A percentile compares a stretch with the other conserved stretches of the same genome.
These are phyloP conservation scores for Aspergillus bombycis DNA, from an alignment of 2,329 filamentous ascomycete genomes.

Conservation along the genomic window DNA sequence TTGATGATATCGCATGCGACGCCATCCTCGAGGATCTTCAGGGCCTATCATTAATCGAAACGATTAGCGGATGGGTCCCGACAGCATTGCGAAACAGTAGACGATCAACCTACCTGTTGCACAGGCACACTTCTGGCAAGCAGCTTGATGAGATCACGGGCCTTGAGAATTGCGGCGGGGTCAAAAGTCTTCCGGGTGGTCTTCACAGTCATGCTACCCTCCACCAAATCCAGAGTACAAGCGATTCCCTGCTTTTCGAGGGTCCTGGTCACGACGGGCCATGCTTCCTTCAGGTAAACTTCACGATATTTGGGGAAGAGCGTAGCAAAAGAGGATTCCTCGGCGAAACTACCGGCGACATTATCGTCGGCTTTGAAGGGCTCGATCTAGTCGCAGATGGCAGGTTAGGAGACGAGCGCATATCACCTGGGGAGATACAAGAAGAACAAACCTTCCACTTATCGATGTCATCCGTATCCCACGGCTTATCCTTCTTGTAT, in stretches of 20 bases:
- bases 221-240: conserved; percentile 89
- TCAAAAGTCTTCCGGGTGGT: conserved; percentile 92
- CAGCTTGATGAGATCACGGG: conserved; percentile 90
- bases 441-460: conserved; percentile 75
- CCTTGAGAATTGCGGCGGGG: conserved; percentile 89
- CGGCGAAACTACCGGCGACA: conserved; percentile 78
- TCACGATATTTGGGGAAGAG: conserved; percentile 97
- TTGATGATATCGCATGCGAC: conserved; percentile 95
- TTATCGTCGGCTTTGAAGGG: conserved; percentile 87
- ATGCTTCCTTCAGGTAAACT: conserved; percentile 87
- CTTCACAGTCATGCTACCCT: conserved; percentile 95
- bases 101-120: conserved; percentile 60
- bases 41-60: conserved; percentile 53
- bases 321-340: conserved; percentile 84
- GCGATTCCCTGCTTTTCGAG: conserved; percentile 87
- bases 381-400: conserved; percentile 61
- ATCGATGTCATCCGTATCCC: conserved; percentile 96
- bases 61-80: background rate
- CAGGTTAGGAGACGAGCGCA: conserved; percentile 7
- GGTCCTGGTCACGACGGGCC: conserved; percentile 85
- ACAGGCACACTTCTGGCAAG: conserved; percentile 89
- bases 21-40: conserved; percentile 93
- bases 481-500: conserved; percentile 86
- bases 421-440: background rate
- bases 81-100: background rate